Conservation (phyloP, 148 eudicot species). For the Cornus florida region DNA sequence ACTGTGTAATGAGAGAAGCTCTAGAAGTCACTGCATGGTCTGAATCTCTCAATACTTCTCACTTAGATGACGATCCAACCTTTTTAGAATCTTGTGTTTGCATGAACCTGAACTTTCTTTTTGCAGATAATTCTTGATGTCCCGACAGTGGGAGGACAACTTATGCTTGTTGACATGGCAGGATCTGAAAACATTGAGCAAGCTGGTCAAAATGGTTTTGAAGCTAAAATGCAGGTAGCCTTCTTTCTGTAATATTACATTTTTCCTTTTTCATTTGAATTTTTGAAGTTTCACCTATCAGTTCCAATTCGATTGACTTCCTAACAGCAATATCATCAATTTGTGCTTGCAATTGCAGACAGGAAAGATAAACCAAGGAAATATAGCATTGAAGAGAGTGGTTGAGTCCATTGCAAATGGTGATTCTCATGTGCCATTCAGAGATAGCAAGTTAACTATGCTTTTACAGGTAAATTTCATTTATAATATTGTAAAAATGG, state of each 20-base stretch:
- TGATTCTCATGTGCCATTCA: constrained; percentile 94
- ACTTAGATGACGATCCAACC: not conserved
- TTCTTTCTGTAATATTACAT: not conserved
- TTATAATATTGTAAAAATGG: not conserved
- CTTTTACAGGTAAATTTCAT: constrained; percentile 71
- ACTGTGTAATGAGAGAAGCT: constrained; percentile 88
- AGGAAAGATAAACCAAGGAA: constrained; percentile 93
- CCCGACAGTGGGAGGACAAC: constrained; percentile 93
- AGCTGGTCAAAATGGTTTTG: constrained; percentile 90
- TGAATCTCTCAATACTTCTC: not conserved
- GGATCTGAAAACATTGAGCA: constrained; percentile 99
- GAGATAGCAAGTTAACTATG: constrained; percentile 99
- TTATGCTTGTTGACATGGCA: constrained; percentile 99
- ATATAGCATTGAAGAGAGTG: constrained; percentile 86
- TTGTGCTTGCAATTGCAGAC: constrained; percentile 51
- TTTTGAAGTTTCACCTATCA: not conserved
- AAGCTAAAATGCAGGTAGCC: constrained; percentile 93
- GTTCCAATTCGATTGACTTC: not conserved
- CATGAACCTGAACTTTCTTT: not conserved
- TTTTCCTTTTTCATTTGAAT: not conserved
- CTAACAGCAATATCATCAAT: not conserved
- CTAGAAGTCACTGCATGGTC: constrained; percentile 99
- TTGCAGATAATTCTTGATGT: constrained; percentile 87
- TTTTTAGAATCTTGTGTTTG: not conserved
- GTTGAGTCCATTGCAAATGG: constrained; percentile 99